Percentiles rank a stretch among this genome's conserved stretches.
Evolutionary conservation across 768 basidiomycete species (phyloP).

Genomic region (Phaffia australis): DNA sequence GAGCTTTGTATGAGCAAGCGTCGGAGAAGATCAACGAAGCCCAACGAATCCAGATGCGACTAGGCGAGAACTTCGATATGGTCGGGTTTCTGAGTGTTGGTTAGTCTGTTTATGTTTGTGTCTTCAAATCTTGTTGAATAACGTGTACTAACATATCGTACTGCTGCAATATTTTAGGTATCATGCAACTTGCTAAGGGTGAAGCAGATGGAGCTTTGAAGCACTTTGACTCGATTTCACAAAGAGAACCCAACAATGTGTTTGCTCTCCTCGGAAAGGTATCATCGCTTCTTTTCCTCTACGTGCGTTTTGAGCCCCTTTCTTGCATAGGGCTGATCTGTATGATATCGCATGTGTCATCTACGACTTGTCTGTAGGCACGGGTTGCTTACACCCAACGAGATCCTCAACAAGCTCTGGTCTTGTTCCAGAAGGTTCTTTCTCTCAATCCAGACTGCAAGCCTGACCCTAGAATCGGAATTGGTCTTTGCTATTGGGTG

Average conservation of each 20-base stretch:
- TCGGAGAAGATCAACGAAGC: slow-evolving; percentile 12
- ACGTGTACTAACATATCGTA: background rate
- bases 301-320: background rate
- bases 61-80: slow-evolving; percentile 2
- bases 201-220: slow-evolving; percentile 70
- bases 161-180: slow-evolving; percentile 44
- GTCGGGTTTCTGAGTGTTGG: slow-evolving; percentile 18
- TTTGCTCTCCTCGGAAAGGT: slow-evolving; percentile 82
- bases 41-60: background rate
- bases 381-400: slow-evolving; percentile 72
- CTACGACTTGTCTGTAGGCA: slow-evolving; percentile 46
- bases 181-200: slow-evolving; percentile 67
- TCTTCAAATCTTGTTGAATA: slow-evolving; percentile 31
- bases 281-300: slow-evolving; percentile 1
- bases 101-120: slow-evolving; percentile 32
- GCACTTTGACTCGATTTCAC: slow-evolving; percentile 69
- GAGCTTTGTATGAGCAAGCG: slow-evolving; percentile 26
- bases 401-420: slow-evolving; percentile 66
- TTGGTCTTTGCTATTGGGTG: slow-evolving; percentile 87
- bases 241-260: slow-evolving; percentile 69
- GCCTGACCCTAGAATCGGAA: slow-evolving; percentile 91
- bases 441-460: slow-evolving; percentile 62
- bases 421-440: slow-evolving; percentile 74
- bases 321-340: background rate
- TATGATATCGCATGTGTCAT: background rate